A percentile compares a stretch with the other conserved stretches of the same genome.
These are phyloP conservation scores for Paracorniculantispora psalliotae DNA, from an alignment of 2,329 filamentous ascomycete species.

Conservation along the genomic window DNA sequence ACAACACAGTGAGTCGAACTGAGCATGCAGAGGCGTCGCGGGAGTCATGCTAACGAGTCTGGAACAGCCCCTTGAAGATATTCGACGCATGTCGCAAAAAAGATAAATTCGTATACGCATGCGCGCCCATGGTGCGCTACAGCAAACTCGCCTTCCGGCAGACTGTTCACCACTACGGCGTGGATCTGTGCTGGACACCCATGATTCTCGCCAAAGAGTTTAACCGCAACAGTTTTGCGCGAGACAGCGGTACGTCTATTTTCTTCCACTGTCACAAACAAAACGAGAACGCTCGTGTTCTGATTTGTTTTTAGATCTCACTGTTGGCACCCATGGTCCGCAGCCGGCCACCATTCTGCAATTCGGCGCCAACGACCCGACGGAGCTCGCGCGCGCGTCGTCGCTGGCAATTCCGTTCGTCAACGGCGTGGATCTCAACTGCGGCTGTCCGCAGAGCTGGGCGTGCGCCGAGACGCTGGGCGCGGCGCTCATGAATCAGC, in stretches of 20 bases:
- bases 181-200: constrained; percentile 65
- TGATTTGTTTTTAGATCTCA: constrained; percentile 47
- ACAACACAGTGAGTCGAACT: constrained; percentile 11
- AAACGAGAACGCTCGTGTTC: too few relatives aligned
- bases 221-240: constrained; percentile 54
- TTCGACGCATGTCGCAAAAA: constrained; percentile 51
- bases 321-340: constrained; percentile 46
- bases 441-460: constrained; percentile 69
- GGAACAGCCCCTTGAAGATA: constrained; percentile 50
- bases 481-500: constrained; percentile 62
- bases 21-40: neutral
- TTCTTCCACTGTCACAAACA: neutral
- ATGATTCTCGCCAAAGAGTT: constrained; percentile 69
- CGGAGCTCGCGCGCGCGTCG: constrained; percentile 59
- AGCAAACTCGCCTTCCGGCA: constrained; percentile 66
- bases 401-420: constrained; percentile 57
- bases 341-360: constrained; percentile 61
- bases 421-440: constrained; percentile 65
- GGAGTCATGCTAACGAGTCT: neutral
- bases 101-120: constrained; percentile 51
- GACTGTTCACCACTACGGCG: constrained; percentile 58
- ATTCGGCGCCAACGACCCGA: constrained; percentile 58
- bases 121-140: constrained; percentile 65
- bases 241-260: constrained; percentile 49
- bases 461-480: constrained; percentile 64